These are phyloP conservation scores for Myriosclerotinia scirpicola DNA, from an alignment of 2,329 filamentous ascomycete genomes.

Conservation along the genomic window DNA sequence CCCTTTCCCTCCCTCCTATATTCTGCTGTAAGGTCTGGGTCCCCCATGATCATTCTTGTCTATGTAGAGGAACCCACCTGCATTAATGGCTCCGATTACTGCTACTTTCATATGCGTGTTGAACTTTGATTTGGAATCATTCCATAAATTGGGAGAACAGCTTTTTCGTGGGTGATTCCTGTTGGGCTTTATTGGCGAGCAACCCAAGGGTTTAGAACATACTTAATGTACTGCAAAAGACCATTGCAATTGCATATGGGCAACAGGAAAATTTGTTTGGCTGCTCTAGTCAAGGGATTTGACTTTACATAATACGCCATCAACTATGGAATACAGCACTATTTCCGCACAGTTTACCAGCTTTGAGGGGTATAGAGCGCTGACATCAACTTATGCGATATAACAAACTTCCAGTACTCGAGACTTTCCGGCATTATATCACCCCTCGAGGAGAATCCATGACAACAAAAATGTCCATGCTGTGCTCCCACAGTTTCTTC, in stretches of 20 bases:
- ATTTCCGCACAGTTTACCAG: not conserved
- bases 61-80: conserved; percentile 1
- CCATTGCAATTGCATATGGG: not conserved
- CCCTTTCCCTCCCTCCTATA: not conserved
- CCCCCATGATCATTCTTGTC: conserved; percentile 1
- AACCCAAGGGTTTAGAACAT: not conserved
- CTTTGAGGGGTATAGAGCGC: not conserved
- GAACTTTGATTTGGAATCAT: not conserved
- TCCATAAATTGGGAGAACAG: not conserved
- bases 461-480: not conserved
- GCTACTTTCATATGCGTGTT: too few relatives aligned
- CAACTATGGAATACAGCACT: not conserved
- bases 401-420: not conserved
- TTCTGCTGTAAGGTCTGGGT: not conserved
- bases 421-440: not conserved
- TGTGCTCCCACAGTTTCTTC: not conserved
- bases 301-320: not conserved
- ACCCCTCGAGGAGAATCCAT: not conserved
- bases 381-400: not conserved
- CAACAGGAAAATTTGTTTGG: not conserved
- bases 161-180: not conserved
- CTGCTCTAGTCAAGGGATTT: too few relatives aligned
- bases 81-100: not conserved
- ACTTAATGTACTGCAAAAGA: not conserved
- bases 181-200: not conserved